A percentile compares a stretch with the other conserved stretches of the same genome.
phyloP scores from a whole-genome alignment of 23 red algal species.

The Chondrus crispus region DNA sequence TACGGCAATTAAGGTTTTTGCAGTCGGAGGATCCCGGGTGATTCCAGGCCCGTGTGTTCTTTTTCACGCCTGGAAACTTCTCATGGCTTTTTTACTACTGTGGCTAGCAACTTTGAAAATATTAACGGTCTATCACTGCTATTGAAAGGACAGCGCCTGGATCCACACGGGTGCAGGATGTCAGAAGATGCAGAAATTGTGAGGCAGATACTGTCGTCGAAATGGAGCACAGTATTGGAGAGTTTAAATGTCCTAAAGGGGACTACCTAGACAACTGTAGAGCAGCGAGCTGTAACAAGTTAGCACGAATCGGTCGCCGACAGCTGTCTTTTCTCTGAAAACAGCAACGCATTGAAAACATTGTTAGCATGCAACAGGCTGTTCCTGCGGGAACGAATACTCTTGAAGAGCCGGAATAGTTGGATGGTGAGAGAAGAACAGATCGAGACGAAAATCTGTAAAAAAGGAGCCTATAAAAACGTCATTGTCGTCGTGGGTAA shows the following conservation, averaged over 20 bases:
- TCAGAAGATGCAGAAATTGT: not conserved
- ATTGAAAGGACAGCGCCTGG: not conserved
- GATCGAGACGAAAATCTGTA: not conserved
- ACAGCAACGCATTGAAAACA: not conserved
- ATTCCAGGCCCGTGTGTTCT: slow-evolving; percentile 4
- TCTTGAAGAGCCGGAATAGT: not conserved
- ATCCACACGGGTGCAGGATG: not conserved
- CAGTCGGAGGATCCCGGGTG: slow-evolving; percentile 31
- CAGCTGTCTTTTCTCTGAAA: not conserved
- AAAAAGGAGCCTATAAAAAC: not conserved
- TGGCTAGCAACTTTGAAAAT: not conserved
- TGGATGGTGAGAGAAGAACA: not conserved
- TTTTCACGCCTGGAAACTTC: not conserved
- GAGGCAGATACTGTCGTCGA: not conserved
- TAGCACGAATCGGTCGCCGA: not conserved
- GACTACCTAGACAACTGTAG: no score
- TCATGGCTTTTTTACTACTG: not conserved
- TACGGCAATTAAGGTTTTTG: not conserved
- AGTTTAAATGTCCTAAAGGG: not conserved
- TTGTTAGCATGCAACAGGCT: not conserved
- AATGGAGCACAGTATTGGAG: not conserved
- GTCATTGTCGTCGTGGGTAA: not conserved
- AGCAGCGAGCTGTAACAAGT: no score
- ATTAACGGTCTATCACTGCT: not conserved
- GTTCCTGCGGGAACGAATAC: not conserved